Conservation (phyloP, 805 yeast species). For the Sporopachydermia lactativora region DNA sequence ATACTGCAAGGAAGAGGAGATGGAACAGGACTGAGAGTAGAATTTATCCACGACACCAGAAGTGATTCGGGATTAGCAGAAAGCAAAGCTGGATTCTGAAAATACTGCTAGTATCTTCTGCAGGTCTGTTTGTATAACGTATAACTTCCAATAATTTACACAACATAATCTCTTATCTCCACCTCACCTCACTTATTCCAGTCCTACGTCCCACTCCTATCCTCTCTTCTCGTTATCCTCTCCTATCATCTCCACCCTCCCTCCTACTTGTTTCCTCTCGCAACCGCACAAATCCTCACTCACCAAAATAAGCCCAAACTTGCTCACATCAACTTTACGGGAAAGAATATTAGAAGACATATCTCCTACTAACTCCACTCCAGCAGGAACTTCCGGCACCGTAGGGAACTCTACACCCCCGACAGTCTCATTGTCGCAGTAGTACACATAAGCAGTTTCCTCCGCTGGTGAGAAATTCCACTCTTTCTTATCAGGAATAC, state of each 20-base stretch:
- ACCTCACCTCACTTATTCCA: no score
- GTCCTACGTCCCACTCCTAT: no score
- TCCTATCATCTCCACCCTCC: background rate
- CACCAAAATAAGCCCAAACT: constrained; percentile 69
- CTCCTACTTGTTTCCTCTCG: background rate
- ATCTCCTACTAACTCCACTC: constrained; percentile 80
- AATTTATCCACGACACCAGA: no score
- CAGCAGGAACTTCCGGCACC: constrained; percentile 40
- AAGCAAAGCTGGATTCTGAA: no score
- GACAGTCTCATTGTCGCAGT: constrained; percentile 96
- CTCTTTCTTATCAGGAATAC: constrained; percentile 47
- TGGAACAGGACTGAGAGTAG: no score
- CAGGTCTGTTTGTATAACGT: no score
- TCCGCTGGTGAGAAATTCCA: constrained; percentile 46
- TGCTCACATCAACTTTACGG: constrained; percentile 62
- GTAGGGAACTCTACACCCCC: constrained; percentile 79
- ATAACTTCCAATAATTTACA: no score
- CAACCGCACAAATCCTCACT: constrained; percentile 4
- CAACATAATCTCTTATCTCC: no score
- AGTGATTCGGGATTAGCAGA: no score
- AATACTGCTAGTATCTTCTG: no score
- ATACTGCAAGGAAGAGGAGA: no score
- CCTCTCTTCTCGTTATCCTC: no score
- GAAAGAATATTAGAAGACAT: constrained; percentile 90
- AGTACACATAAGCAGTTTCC: constrained; percentile 75